Conservation (phyloP, 2,329 filamentous ascomycete species). For the Trichoderma koningiopsis region DNA sequence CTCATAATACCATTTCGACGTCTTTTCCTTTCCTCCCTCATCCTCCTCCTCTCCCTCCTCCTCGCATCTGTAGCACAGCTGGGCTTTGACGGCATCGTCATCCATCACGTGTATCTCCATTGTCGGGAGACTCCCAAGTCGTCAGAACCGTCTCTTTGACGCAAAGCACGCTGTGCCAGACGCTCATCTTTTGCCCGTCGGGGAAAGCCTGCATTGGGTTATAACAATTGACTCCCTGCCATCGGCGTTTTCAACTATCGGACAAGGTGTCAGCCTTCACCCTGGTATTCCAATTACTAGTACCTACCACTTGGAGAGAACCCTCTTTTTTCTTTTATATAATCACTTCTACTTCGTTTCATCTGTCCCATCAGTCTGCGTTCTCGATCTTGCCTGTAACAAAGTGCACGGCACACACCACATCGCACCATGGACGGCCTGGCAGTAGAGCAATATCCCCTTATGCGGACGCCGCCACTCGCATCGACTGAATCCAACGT, state of each 20-base stretch:
- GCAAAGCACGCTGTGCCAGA: not conserved
- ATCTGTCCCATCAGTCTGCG: not conserved
- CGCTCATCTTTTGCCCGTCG: not conserved
- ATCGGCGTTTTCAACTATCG: slow-evolving; percentile 1
- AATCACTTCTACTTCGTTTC: not conserved
- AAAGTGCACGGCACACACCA: not conserved
- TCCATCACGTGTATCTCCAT: slow-evolving; percentile 7
- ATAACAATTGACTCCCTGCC: not conserved
- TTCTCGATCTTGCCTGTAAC: not conserved
- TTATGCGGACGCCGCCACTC: slow-evolving; percentile 13
- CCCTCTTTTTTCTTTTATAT: not conserved
- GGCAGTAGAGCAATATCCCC: slow-evolving; percentile 17
- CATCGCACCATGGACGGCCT: slow-evolving; percentile 13
- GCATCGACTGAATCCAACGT: slow-evolving; percentile 11
- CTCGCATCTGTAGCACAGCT: not conserved
- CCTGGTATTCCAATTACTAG: not conserved
- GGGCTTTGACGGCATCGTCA: not conserved
- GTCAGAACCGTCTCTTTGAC: not conserved
- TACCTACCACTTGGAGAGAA: not conserved
- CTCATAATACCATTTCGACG: slow-evolving; percentile 1
- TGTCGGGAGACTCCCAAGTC: not conserved
- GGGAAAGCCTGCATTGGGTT: slow-evolving; percentile 11
- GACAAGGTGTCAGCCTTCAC: slow-evolving; percentile 2
- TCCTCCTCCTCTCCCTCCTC: not conserved
- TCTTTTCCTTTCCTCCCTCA: not conserved